phyloP scores from a whole-genome alignment of 805 yeast genomes.

The Kluyveromyces wickerhamii region DNA sequence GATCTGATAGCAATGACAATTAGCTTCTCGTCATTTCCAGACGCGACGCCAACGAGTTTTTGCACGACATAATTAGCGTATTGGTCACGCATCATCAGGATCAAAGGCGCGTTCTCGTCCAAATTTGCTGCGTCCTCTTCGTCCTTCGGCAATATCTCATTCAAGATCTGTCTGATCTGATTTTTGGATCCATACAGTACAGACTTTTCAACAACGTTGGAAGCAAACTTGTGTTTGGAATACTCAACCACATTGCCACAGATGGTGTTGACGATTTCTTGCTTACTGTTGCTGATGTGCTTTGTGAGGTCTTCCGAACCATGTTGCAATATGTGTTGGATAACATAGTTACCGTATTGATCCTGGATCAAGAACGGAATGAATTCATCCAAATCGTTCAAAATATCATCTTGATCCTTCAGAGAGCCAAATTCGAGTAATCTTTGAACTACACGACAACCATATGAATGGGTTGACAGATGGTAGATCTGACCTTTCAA shows the following conservation, averaged over 20 bases:
- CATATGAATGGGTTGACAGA: slow-evolving; percentile 91
- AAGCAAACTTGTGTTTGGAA: slow-evolving; percentile 95
- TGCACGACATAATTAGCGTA: slow-evolving; percentile 97
- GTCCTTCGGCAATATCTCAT: slow-evolving; percentile 55
- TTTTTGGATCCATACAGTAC: slow-evolving; percentile 59
- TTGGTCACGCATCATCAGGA: slow-evolving; percentile 95
- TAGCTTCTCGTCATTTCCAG: slow-evolving; percentile 57
- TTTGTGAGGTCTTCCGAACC: slow-evolving; percentile 37
- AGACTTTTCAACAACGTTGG: slow-evolving; percentile 94
- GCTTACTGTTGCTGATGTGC: slow-evolving; percentile 23
- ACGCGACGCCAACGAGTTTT: slow-evolving; percentile 77
- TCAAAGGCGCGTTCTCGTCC: slow-evolving; percentile 62
- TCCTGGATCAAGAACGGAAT: slow-evolving; percentile 79
- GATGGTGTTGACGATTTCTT: slow-evolving; percentile 55
- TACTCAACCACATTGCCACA: slow-evolving; percentile 65
- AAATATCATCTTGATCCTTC: slow-evolving; percentile 57
- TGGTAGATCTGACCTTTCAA: slow-evolving; percentile 67
- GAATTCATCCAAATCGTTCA: slow-evolving; percentile 64
- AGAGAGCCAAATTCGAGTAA: slow-evolving; percentile 68
- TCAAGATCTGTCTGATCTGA: slow-evolving; percentile 57
- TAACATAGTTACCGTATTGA: slow-evolving; percentile 96
- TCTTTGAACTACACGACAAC: slow-evolving; percentile 94
- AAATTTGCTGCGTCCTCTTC: slow-evolving; percentile 37
- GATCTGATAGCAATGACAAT: slow-evolving; percentile 72
- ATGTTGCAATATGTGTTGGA: slow-evolving; percentile 87